These are phyloP conservation scores for Jamesozyma hellenica DNA, from an alignment of 805 yeast genomes.

Conservation along the genomic window DNA sequence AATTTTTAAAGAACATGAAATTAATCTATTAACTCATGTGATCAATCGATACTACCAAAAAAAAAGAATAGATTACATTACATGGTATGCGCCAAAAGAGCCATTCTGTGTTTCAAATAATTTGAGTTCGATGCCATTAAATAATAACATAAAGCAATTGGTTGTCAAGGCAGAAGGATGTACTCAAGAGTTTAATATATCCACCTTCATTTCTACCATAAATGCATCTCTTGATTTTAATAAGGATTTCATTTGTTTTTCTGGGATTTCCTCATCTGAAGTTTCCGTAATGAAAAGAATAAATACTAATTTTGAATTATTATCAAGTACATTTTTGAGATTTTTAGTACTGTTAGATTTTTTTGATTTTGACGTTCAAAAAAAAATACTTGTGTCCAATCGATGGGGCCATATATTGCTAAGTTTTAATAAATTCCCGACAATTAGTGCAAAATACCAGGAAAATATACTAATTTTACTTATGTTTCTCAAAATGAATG, in stretches of 20 bases:
- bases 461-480: slow-evolving; percentile 40
- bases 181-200: slow-evolving; percentile 21
- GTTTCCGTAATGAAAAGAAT: slow-evolving; percentile 17
- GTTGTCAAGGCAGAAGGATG: slow-evolving; percentile 21
- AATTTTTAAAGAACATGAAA: slow-evolving; percentile 44
- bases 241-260: slow-evolving; percentile 18
- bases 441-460: slow-evolving; percentile 22
- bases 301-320: slow-evolving; percentile 39
- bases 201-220: slow-evolving; percentile 18
- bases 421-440: slow-evolving; percentile 18
- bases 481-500: slow-evolving; percentile 37
- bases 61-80: slow-evolving; percentile 45
- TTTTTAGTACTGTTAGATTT: slow-evolving; percentile 42
- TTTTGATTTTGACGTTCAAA: slow-evolving; percentile 30
- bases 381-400: slow-evolving; percentile 32
- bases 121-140: slow-evolving; percentile 41
- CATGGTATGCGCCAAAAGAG: slow-evolving; percentile 41
- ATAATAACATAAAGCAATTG: slow-evolving; percentile 31
- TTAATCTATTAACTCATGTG: slow-evolving; percentile 58
- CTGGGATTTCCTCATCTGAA: background rate
- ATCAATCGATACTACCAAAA: slow-evolving; percentile 79
- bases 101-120: slow-evolving; percentile 40
- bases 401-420: slow-evolving; percentile 44
- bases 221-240: slow-evolving; percentile 26
- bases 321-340: slow-evolving; percentile 48